Base-by-base conservation (phyloP, 768 basidiomycete species). In the Auricularia heimuer region DNA sequence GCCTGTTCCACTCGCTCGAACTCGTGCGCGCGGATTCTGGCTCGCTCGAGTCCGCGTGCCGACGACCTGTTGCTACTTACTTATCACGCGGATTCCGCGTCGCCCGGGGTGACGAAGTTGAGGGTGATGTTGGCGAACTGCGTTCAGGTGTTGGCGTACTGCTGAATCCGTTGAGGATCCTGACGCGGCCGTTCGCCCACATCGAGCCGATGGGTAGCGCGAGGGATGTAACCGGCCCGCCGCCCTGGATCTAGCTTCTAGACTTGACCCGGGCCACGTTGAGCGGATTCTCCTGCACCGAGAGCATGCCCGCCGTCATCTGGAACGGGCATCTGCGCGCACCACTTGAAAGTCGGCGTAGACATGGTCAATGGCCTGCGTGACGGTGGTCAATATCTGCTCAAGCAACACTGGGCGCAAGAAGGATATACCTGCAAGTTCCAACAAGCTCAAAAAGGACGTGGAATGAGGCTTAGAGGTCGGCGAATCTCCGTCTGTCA, bases 1-100 rank as follows among this genome's bases (percentile, higher is more conserved):
- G 24, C 24, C 24, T 29, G 24, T 29, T 73, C 68, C 6, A 61
- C 70, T 35, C 71, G 73, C 1, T 71, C 73, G 62, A 72, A 72
- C 58, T 72, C 70, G 63, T 74, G 73, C 47, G 47, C 7, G 47
- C 11, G 47, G 24, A 51, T 18, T 51, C 47, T 8, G 3, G 6
- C 47, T 51, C 21, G 47, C 47, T 51, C 11, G 21, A 16, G 47
- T 51, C 47, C 11, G 18, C 21, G 47, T 16, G 29, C 2, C 29
- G 29, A 29, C 29, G 29, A 29, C 29, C 29, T 29, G 29, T 29
- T 29, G 29, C 29, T 29, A 29, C 29, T 29, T 29, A 29, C 29
- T 29, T 29, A 29, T 51, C 11, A 51, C 47, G 21, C 47, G 47
- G 18, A 51, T 51, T 51, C 47, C 11, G 47, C 47, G 6, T 51